A percentile compares a stretch with the other conserved stretches of the same genome.
Evolutionary conservation across 129 eudicot species (phyloP).

Genomic region (sunflower (Helianthus annuus)): HanXRQr2.0-SUNRISE NC_035446.2:157337539-157338038

Average conservation of each 20-base stretch:
- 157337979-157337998: too few species aligned
- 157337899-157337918: neutral
- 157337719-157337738: neutral
- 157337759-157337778: neutral
- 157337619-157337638: neutral
- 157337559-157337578: too few species aligned
- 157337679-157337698: neutral
- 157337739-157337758: neutral
- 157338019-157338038: too few species aligned
- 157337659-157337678: neutral
- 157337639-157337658: neutral
- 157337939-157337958: neutral
- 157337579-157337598: neutral
- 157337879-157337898: neutral
- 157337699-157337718: neutral
- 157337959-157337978: neutral
- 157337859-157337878: too few species aligned
- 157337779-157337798: neutral
- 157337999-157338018: too few species aligned
- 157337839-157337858: neutral
- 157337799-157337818: neutral
- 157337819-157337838: neutral
- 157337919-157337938: neutral
- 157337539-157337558: too few species aligned
- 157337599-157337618: neutral